Evolutionary conservation across 495 filamentous ascomycete species (phyloP).

Genomic region (Glonium stellatum): DNA sequence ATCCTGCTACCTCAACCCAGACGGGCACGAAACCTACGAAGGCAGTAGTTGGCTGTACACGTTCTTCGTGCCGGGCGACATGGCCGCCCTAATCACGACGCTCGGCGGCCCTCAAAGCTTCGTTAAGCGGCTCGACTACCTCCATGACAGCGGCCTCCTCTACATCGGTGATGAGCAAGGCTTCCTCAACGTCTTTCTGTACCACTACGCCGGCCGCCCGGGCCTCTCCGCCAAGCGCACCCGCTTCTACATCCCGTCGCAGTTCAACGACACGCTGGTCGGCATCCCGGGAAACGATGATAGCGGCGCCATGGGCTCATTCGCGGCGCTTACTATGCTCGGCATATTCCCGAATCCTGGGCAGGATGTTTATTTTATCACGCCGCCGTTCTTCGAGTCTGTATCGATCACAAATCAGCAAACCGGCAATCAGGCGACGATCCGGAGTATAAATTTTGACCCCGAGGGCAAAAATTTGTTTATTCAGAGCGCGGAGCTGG

Average conservation of each 20-base stretch:
- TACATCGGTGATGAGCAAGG: conserved; percentile 70
- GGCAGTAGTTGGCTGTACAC: conserved; percentile 64
- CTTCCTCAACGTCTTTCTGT: conserved; percentile 63
- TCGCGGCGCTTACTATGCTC: conserved; percentile 65
- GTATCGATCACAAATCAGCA: conserved; percentile 55
- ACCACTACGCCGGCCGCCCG: conserved; percentile 65
- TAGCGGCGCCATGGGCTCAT: conserved; percentile 66
- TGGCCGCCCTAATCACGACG: conserved; percentile 52
- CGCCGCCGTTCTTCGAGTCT: conserved; percentile 48
- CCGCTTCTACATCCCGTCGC: conserved; percentile 61
- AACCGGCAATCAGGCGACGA: conserved; percentile 55
- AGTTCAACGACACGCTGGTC: conserved; percentile 53
- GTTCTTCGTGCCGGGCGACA: conserved; percentile 61
- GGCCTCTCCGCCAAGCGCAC: conserved; percentile 53
- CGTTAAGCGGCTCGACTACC: conserved; percentile 54
- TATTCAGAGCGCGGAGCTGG: conserved; percentile 62
- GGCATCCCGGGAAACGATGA: conserved; percentile 75
- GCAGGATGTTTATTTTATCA: conserved; percentile 70
- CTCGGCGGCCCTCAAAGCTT: conserved; percentile 60
- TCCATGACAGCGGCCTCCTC: conserved; percentile 58
- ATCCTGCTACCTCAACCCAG: conserved; percentile 57
- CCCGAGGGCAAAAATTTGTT: conserved; percentile 53
- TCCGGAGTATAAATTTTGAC: conserved; percentile 60
- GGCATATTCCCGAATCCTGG: conserved; percentile 70
- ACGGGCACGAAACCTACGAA: conserved; percentile 65